Evolutionary conservation across 305 asterid genomes (phyloP).

Genomic region (Fraxinus platypoda): DNA sequence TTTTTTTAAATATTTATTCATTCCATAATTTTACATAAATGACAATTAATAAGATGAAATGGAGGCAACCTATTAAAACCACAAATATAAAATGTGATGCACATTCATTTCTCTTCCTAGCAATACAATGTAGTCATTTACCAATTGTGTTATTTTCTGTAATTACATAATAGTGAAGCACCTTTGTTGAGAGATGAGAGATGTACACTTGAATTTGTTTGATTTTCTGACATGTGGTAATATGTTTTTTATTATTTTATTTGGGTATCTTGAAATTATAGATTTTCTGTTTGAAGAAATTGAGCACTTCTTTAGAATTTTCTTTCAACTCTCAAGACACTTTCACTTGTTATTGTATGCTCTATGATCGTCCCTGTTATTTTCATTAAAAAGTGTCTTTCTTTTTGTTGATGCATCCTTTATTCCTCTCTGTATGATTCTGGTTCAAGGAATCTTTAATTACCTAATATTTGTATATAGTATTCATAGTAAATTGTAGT

Average conservation of each 20-base stretch:
- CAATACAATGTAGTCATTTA: background rate
- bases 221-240: background rate
- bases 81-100: background rate
- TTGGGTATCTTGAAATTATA: background rate
- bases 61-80: background rate
- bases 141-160: background rate
- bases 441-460: background rate
- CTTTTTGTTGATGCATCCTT: background rate
- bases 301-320: background rate
- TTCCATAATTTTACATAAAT: background rate
- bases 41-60: background rate
- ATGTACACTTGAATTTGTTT: background rate
- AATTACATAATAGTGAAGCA: background rate
- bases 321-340: background rate
- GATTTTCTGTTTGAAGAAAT: background rate
- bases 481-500: background rate
- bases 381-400: background rate
- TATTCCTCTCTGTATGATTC: background rate
- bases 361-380: background rate
- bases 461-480: background rate
- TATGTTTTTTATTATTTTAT: background rate
- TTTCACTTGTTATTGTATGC: background rate
- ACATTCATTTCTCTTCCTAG: background rate
- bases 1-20: background rate
- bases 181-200: background rate